Evolutionary conservation across 768 basidiomycete genomes (phyloP).

Genomic region (Omphalotus guepiniiformis): DNA sequence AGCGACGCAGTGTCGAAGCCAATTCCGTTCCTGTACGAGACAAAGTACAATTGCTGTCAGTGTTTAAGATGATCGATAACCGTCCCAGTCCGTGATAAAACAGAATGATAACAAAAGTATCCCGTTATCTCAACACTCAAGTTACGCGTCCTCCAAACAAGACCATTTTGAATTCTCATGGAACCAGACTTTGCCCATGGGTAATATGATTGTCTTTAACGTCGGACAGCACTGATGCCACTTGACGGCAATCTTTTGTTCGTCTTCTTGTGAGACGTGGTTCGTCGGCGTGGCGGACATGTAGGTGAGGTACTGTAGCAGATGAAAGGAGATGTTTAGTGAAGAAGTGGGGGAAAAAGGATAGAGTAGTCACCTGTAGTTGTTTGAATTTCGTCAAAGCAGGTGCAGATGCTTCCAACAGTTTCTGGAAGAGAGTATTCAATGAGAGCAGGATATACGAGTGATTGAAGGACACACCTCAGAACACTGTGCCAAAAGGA

Average conservation of each 20-base stretch:
- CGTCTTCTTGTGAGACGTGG: slow-evolving; percentile 28
- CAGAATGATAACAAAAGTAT: no score
- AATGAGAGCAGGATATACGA: neutral
- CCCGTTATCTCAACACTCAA: no score
- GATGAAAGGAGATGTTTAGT: neutral
- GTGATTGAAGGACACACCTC: slow-evolving; percentile 33
- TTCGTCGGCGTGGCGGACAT: slow-evolving; percentile 40
- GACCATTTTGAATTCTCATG: slow-evolving; percentile 5
- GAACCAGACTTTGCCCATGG: slow-evolving; percentile 62
- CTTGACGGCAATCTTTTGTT: slow-evolving; percentile 44
- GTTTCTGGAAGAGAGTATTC: slow-evolving; percentile 30
- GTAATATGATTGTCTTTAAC: slow-evolving; percentile 59
- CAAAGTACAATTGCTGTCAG: no score
- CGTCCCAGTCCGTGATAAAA: no score
- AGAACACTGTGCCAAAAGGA: slow-evolving; percentile 45
- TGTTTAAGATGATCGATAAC: no score
- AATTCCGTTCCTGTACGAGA: no score
- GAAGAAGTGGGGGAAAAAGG: neutral
- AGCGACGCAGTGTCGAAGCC: no score
- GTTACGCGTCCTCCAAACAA: slow-evolving; percentile 7
- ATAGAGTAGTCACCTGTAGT: slow-evolving; percentile 23
- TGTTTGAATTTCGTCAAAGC: slow-evolving; percentile 40
- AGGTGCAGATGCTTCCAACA: slow-evolving; percentile 36
- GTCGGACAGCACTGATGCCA: slow-evolving; percentile 61
- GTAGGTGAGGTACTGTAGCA: slow-evolving; percentile 51